A percentile compares a stretch with the other conserved stretches of the same genome.
phyloP scores from a whole-genome alignment of 305 asterid species.

The Rubia peregrina region DNA sequence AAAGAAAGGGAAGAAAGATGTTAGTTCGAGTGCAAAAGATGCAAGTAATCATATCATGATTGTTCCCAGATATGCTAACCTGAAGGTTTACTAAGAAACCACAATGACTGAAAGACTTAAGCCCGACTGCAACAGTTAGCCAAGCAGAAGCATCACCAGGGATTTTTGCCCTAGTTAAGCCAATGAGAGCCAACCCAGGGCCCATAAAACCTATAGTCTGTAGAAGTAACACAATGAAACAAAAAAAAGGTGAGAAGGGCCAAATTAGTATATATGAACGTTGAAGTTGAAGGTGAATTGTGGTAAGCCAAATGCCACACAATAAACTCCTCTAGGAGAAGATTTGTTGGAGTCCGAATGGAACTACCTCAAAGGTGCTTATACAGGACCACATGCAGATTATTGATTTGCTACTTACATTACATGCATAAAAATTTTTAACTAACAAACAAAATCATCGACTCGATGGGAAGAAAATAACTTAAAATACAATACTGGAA shows the following conservation, averaged over 20 bases:
- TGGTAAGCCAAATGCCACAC: neutral
- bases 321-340: neutral
- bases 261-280: neutral
- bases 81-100: slow-evolving; percentile 97
- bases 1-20: slow-evolving; percentile 19
- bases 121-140: slow-evolving; percentile 91
- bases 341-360: neutral
- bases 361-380: neutral
- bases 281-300: neutral
- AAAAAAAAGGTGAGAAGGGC: slow-evolving; percentile 6
- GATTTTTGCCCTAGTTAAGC: slow-evolving; percentile 67
- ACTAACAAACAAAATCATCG: neutral
- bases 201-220: slow-evolving; percentile 91
- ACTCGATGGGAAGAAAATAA: neutral
- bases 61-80: slow-evolving; percentile 36
- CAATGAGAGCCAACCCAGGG: slow-evolving; percentile 70
- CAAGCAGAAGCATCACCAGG: slow-evolving; percentile 81
- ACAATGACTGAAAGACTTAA: slow-evolving; percentile 87
- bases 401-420: neutral
- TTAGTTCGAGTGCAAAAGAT: slow-evolving; percentile 20
- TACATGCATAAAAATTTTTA: neutral
- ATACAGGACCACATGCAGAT: neutral
- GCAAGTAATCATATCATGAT: slow-evolving; percentile 16
- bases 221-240: slow-evolving; percentile 10
- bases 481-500: neutral